phyloP scores from a whole-genome alignment of 1,284 basidiomycete genomes.

The Agroathelia rolfsii region DNA sequence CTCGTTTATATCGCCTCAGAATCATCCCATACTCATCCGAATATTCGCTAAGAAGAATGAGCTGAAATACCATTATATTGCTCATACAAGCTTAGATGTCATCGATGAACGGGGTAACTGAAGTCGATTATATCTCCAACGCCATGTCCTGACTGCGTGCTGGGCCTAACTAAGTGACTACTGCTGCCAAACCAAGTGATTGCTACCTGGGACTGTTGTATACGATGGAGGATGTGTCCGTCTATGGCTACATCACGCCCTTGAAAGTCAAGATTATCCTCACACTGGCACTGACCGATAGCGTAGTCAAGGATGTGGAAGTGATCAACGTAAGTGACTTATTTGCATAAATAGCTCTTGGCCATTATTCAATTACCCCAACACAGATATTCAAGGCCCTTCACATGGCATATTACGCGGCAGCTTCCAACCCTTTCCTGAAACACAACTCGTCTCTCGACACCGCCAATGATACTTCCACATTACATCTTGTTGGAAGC shows the following conservation, averaged over 20 bases:
- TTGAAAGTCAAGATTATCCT: slow-evolving; percentile 73
- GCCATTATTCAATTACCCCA: too few species aligned
- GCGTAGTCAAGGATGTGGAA: slow-evolving; percentile 67
- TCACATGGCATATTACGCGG: slow-evolving; percentile 70
- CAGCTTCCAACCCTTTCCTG: slow-evolving; percentile 72
- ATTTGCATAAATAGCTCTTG: too few species aligned
- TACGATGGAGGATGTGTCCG: slow-evolving; percentile 73
- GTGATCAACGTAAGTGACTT: slow-evolving; percentile 45
- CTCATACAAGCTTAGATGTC: slow-evolving; percentile 67
- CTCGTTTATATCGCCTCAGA: slow-evolving; percentile 72
- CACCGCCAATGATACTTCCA: slow-evolving; percentile 37
- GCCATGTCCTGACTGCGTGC: slow-evolving; percentile 5
- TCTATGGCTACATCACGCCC: slow-evolving; percentile 77
- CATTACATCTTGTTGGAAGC: slow-evolving; percentile 47
- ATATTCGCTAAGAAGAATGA: slow-evolving; percentile 61
- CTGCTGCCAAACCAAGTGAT: slow-evolving; percentile 48
- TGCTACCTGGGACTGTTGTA: slow-evolving; percentile 73
- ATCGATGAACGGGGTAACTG: slow-evolving; percentile 54
- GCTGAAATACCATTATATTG: slow-evolving; percentile 75
- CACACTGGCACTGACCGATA: slow-evolving; percentile 65
- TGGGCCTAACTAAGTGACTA: slow-evolving; percentile 28
- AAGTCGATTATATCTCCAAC: slow-evolving; percentile 23
- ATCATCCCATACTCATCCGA: slow-evolving; percentile 69
- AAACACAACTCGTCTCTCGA: slow-evolving; percentile 43
- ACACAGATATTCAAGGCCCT: slow-evolving; percentile 71